Conservation (phyloP, 805 yeast species). For the Metschnikowia peoriensis region DNA sequence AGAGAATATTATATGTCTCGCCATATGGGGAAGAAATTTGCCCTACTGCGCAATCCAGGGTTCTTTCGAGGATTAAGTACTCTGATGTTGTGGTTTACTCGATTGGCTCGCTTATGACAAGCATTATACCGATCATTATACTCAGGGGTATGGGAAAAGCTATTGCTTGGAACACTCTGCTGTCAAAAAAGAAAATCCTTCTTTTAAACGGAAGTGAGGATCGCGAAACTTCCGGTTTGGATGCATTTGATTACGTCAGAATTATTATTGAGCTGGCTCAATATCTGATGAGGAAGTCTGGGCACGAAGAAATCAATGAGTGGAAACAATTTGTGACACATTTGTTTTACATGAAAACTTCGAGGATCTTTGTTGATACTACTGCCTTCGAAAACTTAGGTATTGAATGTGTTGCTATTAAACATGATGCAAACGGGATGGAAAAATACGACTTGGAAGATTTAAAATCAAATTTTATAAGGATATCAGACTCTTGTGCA, state of each 20-base stretch:
- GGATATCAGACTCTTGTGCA: background rate
- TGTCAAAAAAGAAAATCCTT: slow-evolving; percentile 48
- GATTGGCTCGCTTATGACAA: slow-evolving; percentile 87
- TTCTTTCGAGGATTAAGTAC: slow-evolving; percentile 46
- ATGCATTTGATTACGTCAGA: slow-evolving; percentile 56
- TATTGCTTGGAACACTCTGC: slow-evolving; percentile 28
- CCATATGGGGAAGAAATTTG: slow-evolving; percentile 85
- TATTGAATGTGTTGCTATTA: slow-evolving; percentile 46
- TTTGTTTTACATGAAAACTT: slow-evolving; percentile 50
- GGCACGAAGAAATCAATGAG: slow-evolving; percentile 13
- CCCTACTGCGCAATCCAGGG: slow-evolving; percentile 69
- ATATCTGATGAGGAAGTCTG: slow-evolving; percentile 44
- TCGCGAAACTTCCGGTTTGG: slow-evolving; percentile 73
- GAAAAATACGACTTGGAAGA: slow-evolving; percentile 43
- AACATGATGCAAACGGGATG: slow-evolving; percentile 19
- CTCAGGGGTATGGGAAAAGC: slow-evolving; percentile 72
- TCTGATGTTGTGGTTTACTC: slow-evolving; percentile 67
- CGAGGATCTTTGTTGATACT: slow-evolving; percentile 52
- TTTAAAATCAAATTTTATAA: slow-evolving; percentile 22
- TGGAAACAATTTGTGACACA: slow-evolving; percentile 61
- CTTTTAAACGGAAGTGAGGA: slow-evolving; percentile 74
- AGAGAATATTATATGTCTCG: slow-evolving; percentile 73
- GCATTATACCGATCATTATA: slow-evolving; percentile 75
- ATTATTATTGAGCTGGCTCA: slow-evolving; percentile 54
- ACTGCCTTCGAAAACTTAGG: slow-evolving; percentile 40